phyloP scores from a whole-genome alignment of 208 protist genomes.

The Acanthamoeba lenticulata region DNA sequence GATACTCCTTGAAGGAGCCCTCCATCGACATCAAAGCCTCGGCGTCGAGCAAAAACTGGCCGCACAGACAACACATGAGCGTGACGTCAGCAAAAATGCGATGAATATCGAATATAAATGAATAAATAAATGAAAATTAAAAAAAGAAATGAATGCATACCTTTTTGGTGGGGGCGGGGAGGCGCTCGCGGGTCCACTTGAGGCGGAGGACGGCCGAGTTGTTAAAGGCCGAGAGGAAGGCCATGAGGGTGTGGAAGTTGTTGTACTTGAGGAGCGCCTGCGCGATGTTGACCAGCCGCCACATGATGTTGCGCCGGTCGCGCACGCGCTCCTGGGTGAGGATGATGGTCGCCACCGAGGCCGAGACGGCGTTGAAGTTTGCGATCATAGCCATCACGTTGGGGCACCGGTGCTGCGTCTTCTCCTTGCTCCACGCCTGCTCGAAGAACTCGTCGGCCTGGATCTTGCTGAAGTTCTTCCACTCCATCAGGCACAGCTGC shows the following conservation, averaged over 20 bases:
- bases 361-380: slow-evolving; percentile 38
- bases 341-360: slow-evolving; percentile 24
- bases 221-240: slow-evolving; percentile 61
- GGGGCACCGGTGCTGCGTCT: slow-evolving; percentile 11
- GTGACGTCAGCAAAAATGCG: no score
- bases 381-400: slow-evolving; percentile 55
- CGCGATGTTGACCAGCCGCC: slow-evolving; percentile 48
- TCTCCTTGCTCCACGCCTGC: slow-evolving; percentile 54
- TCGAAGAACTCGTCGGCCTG: slow-evolving; percentile 51
- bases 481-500: slow-evolving; percentile 58
- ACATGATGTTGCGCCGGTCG: slow-evolving; percentile 37
- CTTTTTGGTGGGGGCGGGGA: slow-evolving; percentile 49
- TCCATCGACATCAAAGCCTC: slow-evolving; percentile 64
- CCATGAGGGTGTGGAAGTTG: slow-evolving; percentile 67
- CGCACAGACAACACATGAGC: no score
- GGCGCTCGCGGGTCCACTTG: slow-evolving; percentile 55
- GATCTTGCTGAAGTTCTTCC: slow-evolving; percentile 45
- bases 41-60: slow-evolving; percentile 45
- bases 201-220: slow-evolving; percentile 55
- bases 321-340: slow-evolving; percentile 5
- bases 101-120: no score
- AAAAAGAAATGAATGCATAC: not conserved
- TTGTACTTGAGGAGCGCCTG: slow-evolving; percentile 51
- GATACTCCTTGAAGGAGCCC: slow-evolving; percentile 52
- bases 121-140: no score